Evolutionary conservation across 176 grass and related monocot genomes (phyloP).

Genomic region (Carex kokanica): DNA sequence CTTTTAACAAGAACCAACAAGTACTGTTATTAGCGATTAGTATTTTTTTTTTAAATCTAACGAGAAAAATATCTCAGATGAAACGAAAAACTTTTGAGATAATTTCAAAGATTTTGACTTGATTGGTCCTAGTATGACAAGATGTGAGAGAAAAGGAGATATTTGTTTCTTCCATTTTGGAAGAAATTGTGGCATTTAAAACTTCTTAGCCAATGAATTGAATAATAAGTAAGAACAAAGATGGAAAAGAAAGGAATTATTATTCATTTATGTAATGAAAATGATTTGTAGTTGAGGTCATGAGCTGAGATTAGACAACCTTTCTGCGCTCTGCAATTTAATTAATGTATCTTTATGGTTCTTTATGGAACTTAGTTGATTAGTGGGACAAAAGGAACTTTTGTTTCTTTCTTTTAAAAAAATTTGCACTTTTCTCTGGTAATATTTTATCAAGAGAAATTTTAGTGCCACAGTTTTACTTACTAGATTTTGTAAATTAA

Average conservation of each 20-base stretch:
- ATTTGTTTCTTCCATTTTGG: not conserved
- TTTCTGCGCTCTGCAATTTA: not conserved
- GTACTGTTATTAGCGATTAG: no score
- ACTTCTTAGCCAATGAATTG: not conserved
- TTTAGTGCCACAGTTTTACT: not conserved
- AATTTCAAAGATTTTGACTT: not conserved
- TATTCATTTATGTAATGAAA: not conserved
- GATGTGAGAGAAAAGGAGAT: not conserved
- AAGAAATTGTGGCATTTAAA: not conserved
- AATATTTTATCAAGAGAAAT: not conserved
- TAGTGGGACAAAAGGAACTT: conserved; percentile 13
- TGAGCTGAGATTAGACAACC: not conserved
- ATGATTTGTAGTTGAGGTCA: conserved; percentile 14
- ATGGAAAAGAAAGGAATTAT: not conserved
- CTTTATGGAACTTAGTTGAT: conserved; percentile 15
- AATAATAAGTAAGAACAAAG: not conserved
- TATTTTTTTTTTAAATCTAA: no score
- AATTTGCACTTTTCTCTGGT: not conserved
- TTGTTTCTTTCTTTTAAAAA: not conserved
- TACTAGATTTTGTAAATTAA: not conserved
- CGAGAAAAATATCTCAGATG: no score
- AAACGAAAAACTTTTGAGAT: not conserved
- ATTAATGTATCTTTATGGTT: not conserved
- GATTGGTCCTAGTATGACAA: not conserved
- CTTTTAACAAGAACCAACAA: no score